Conservation (phyloP, 805 yeast genomes). For the Groenewaldozyma salmanticensis region DNA sequence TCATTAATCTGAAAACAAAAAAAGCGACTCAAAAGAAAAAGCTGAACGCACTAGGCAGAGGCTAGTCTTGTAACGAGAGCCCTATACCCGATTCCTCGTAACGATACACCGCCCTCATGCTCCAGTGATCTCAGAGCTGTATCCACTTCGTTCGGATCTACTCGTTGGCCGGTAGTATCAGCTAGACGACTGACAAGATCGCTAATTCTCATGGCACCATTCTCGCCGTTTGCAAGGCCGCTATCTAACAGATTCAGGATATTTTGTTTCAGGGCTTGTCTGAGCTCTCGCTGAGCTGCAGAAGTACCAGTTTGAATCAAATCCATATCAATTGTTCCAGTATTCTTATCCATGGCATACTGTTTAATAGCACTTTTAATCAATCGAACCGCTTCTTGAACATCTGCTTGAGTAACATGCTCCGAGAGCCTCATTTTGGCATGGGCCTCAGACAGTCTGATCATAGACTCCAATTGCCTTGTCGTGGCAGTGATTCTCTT, state of each 20-base stretch:
- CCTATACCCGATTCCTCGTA: constrained; percentile 64
- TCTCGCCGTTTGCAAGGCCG: constrained; percentile 24
- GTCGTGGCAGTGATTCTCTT: constrained; percentile 96
- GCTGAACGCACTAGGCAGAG: not conserved
- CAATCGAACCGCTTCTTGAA: constrained; percentile 84
- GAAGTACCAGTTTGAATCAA: constrained; percentile 94
- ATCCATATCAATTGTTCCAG: constrained; percentile 97
- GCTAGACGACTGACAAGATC: constrained; percentile 49
- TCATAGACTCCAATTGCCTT: constrained; percentile 92
- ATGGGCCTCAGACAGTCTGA: constrained; percentile 89
- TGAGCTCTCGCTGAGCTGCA: constrained; percentile 67
- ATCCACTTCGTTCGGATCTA: constrained; percentile 62
- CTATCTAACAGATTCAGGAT: constrained; percentile 43
- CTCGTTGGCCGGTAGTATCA: constrained; percentile 49
- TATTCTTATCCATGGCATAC: constrained; percentile 94
- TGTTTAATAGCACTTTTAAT: constrained; percentile 93
- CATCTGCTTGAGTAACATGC: constrained; percentile 69
- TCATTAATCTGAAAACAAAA: not conserved
- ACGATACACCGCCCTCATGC: constrained; percentile 59
- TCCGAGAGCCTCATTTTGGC: constrained; percentile 86
- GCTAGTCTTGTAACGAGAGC: constrained; percentile 40
- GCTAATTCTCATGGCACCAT: constrained; percentile 35
- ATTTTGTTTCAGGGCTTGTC: constrained; percentile 61
- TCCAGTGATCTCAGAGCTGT: constrained; percentile 59
- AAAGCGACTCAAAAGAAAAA: not conserved